Evolutionary conservation across 2,329 filamentous ascomycete species (phyloP).

Genomic region (Grosmannia huntii): DNA sequence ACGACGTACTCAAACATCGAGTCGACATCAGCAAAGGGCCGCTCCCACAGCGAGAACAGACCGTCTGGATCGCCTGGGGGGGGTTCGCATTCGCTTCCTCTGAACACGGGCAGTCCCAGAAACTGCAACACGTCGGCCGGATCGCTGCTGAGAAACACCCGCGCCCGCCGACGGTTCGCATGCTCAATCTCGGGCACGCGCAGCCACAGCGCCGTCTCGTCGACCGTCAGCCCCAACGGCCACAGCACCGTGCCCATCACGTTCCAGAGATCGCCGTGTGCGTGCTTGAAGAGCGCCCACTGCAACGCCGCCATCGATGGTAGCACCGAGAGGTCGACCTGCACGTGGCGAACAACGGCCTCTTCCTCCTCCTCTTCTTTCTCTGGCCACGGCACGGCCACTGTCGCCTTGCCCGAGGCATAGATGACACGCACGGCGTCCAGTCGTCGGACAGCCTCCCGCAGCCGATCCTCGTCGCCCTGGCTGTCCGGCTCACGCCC

Average conservation of each 20-base stretch:
- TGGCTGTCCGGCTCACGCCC: not conserved
- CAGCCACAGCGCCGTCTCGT: constrained; percentile 49
- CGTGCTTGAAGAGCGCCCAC: constrained; percentile 56
- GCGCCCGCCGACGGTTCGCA: constrained; percentile 39
- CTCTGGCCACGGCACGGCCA: constrained; percentile 44
- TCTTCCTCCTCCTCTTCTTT: not conserved
- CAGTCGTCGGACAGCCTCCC: constrained; percentile 18
- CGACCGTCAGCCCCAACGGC: constrained; percentile 51
- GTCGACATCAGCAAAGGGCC: constrained; percentile 39
- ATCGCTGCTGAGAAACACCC: constrained; percentile 46
- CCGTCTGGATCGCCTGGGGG: not conserved
- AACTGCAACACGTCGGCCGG: constrained; percentile 46
- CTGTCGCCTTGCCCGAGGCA: constrained; percentile 22
- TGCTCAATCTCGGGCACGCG: constrained; percentile 56
- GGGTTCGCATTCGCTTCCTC: too few species aligned
- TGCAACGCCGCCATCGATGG: constrained; percentile 26
- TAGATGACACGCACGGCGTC: constrained; percentile 28
- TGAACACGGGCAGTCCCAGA: constrained; percentile 37
- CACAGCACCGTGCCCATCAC: constrained; percentile 53
- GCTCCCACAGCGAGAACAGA: constrained; percentile 26
- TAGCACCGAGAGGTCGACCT: constrained; percentile 56
- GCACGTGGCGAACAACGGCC: constrained; percentile 33
- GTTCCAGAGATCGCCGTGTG: constrained; percentile 61
- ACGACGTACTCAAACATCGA: constrained; percentile 51
- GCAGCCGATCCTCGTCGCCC: not conserved